Percentiles rank a stretch among this genome's conserved stretches.
Conservation (phyloP, 225 moss, liverwort and hornwort species). For the Rhytidiadelphus loreus region DNA sequence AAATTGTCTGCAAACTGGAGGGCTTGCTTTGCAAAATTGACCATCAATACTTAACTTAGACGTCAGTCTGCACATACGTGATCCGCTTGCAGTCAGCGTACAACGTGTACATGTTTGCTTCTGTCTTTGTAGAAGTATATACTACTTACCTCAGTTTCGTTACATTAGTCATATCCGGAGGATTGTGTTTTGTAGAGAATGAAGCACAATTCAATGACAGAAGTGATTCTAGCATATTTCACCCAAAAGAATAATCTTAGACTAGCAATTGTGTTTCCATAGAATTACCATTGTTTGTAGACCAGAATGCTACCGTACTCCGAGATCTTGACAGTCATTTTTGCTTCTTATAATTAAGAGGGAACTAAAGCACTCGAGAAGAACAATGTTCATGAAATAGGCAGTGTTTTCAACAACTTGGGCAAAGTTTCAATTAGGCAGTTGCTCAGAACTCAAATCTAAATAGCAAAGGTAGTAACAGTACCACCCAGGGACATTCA, state of each 20-base stretch:
- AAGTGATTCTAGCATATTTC: neutral
- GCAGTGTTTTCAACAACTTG: neutral
- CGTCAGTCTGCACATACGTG: too few relatives aligned
- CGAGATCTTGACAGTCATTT: neutral
- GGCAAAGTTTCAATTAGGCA: neutral
- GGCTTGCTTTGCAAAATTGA: neutral
- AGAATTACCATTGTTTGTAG: neutral
- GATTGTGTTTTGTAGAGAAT: too few relatives aligned
- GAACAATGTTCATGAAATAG: neutral
- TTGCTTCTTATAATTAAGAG: neutral
- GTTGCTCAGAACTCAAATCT: neutral
- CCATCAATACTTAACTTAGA: too few relatives aligned
- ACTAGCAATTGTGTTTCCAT: too few relatives aligned
- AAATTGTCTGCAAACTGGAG: neutral
- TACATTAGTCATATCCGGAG: too few relatives aligned
- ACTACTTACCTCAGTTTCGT: too few relatives aligned
- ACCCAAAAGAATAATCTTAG: too few relatives aligned
- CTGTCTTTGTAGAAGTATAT: too few relatives aligned
- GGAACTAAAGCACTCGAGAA: neutral
- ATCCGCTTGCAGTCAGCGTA: too few relatives aligned
- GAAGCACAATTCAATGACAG: too few relatives aligned
- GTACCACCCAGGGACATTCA: neutral
- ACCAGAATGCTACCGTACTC: neutral
- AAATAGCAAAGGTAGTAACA: neutral
- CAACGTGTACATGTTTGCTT: too few relatives aligned